These are phyloP conservation scores for Dipodascus albidus DNA, from an alignment of 805 yeast species.

Conservation along the genomic window DNA sequence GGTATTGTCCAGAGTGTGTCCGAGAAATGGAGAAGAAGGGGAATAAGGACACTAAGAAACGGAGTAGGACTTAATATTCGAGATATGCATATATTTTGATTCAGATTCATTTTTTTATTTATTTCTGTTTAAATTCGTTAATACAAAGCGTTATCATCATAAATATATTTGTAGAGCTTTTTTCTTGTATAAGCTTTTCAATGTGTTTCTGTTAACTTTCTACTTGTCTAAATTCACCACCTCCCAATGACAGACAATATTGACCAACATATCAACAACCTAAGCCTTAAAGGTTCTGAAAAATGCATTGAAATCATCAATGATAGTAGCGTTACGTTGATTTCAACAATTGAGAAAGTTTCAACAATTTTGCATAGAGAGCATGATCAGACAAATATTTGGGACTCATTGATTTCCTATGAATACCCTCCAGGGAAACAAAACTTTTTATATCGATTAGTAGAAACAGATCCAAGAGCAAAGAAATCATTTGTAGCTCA, in stretches of 20 bases:
- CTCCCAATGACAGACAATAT: background rate
- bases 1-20: conserved; percentile 88
- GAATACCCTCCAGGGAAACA: background rate
- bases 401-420: background rate
- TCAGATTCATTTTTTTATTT: too few species aligned
- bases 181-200: too few species aligned
- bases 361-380: background rate
- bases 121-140: too few species aligned
- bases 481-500: background rate
- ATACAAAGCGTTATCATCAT: too few species aligned
- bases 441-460: background rate
- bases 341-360: background rate
- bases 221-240: too few species aligned
- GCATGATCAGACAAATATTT: background rate
- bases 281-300: background rate
- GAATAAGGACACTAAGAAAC: conserved; percentile 15
- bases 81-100: background rate
- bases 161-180: too few species aligned
- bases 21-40: conserved; percentile 22
- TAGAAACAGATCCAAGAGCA: background rate
- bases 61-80: background rate
- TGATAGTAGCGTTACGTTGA: background rate
- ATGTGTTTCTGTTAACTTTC: too few species aligned
- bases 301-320: background rate
- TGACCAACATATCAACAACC: too few species aligned